Conservation (phyloP, 2,329 filamentous ascomycete genomes). For the Arthrinium puccinioides region DNA sequence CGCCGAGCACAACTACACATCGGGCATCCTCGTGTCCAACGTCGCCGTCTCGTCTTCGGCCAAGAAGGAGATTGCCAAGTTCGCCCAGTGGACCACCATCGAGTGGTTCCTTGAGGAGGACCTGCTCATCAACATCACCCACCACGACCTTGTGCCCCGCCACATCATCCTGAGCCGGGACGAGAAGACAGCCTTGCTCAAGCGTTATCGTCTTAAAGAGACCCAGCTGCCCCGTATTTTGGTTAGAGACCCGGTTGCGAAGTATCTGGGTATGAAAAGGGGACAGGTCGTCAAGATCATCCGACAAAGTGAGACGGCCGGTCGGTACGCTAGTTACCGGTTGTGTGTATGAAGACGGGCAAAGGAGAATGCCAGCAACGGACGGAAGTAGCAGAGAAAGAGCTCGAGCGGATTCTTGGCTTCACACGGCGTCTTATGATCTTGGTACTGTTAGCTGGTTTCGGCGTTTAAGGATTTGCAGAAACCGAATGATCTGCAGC, state of each 20-base stretch:
- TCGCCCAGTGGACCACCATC: constrained; percentile 70
- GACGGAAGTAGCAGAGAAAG: constrained; percentile 1
- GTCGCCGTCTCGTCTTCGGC: constrained; percentile 79
- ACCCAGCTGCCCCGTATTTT: constrained; percentile 92
- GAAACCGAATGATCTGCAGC: too few relatives aligned
- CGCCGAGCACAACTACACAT: constrained; percentile 72
- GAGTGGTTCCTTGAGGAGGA: constrained; percentile 97
- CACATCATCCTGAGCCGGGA: constrained; percentile 85
- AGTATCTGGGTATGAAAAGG: constrained; percentile 82
- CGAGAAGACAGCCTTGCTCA: constrained; percentile 79
- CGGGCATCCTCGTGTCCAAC: constrained; percentile 83
- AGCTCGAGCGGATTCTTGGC: constrained; percentile 5
- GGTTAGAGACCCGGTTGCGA: constrained; percentile 83
- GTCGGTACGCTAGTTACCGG: constrained; percentile 92
- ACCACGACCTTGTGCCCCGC: constrained; percentile 92
- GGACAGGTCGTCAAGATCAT: constrained; percentile 99
- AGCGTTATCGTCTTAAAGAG: constrained; percentile 93
- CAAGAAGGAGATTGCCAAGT: constrained; percentile 74
- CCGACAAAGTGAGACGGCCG: constrained; percentile 87
- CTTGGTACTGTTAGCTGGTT: constrained; percentile 4
- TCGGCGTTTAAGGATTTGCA: constrained; percentile 3
- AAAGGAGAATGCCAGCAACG: background rate
- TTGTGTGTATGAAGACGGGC: constrained; percentile 46
- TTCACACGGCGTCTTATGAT: constrained; percentile 12
- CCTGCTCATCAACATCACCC: constrained; percentile 93